A percentile compares a stretch with the other conserved stretches of the same genome.
Evolutionary conservation across 345 rosid genomes (phyloP).

Genomic region (Geranium brycei): DNA sequence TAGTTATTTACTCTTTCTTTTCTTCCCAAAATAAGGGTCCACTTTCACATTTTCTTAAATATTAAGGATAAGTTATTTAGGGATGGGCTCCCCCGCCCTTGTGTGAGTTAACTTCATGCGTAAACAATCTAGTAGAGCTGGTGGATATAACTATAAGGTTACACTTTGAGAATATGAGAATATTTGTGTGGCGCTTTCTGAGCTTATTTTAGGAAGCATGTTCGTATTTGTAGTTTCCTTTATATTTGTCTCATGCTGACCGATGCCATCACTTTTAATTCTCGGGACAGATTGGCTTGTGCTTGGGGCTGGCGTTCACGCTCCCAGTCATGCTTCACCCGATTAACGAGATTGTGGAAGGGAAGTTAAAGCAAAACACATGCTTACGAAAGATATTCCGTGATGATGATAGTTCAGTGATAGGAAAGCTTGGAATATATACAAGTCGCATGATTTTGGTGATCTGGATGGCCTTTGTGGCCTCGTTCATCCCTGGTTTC

Average conservation of each 20-base stretch:
- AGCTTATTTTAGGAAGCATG: too few relatives aligned
- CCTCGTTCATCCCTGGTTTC: conserved; percentile 65
- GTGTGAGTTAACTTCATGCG: too few relatives aligned
- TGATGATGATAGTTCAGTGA: conserved; percentile 19
- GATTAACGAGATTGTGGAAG: conserved; percentile 68
- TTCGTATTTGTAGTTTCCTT: not conserved
- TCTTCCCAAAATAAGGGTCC: too few relatives aligned
- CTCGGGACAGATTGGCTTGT: conserved; percentile 59
- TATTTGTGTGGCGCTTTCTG: too few relatives aligned
- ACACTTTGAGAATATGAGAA: too few relatives aligned
- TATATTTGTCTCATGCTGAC: too few relatives aligned
- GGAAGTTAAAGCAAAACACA: conserved; percentile 32
- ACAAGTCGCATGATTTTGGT: conserved; percentile 41
- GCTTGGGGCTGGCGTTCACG: conserved; percentile 71
- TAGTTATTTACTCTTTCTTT: too few relatives aligned
- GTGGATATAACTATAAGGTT: too few relatives aligned
- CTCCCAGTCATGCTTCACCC: conserved; percentile 88
- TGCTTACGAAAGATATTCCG: conserved; percentile 32
- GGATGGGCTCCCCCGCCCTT: too few relatives aligned
- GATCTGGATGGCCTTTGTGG: conserved; percentile 42
- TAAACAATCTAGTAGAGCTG: too few relatives aligned
- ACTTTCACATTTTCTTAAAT: too few relatives aligned
- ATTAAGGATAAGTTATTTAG: too few relatives aligned
- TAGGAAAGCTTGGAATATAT: conserved; percentile 26
- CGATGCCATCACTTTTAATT: not conserved